These are phyloP conservation scores for Sporodiniella umbellata DNA, from an alignment of 371 early-diverging fungal genomes.

Conservation along the genomic window DNA sequence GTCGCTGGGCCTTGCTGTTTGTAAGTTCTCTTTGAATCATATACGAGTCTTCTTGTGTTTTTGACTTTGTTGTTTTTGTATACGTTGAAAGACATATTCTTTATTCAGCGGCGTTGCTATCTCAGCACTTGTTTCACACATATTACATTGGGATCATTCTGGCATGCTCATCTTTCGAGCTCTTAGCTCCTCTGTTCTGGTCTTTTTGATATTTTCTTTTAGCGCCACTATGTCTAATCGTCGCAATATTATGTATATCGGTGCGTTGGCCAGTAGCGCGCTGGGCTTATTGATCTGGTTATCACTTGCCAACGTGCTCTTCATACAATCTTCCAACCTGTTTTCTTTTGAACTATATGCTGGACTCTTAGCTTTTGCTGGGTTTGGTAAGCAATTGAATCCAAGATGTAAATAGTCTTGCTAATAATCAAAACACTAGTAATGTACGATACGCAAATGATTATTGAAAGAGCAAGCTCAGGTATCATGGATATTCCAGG, in stretches of 20 bases:
- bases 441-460: constrained; percentile 63
- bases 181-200: constrained; percentile 39
- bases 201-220: constrained; percentile 49
- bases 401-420: too few relatives aligned
- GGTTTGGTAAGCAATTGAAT: constrained; percentile 31
- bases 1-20: constrained; percentile 29
- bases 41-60: too few relatives aligned
- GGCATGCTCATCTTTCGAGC: constrained; percentile 34
- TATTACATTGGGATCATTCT: constrained; percentile 32
- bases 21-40: constrained; percentile 15
- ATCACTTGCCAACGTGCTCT: constrained; percentile 44
- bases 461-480: constrained; percentile 50
- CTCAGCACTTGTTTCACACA: constrained; percentile 19
- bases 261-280: constrained; percentile 42
- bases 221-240: constrained; percentile 46
- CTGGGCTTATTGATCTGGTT: constrained; percentile 36
- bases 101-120: constrained; percentile 41
- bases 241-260: constrained; percentile 43
- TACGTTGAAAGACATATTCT: constrained; percentile 25
- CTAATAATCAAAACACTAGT: too few relatives aligned
- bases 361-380: constrained; percentile 53
- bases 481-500: constrained; percentile 46
- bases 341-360: constrained; percentile 50
- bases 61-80: background rate
- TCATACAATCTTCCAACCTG: constrained; percentile 33